Evolutionary conservation across 257 asterid genomes (phyloP).

Genomic region (Solanum peruvianum): DNA sequence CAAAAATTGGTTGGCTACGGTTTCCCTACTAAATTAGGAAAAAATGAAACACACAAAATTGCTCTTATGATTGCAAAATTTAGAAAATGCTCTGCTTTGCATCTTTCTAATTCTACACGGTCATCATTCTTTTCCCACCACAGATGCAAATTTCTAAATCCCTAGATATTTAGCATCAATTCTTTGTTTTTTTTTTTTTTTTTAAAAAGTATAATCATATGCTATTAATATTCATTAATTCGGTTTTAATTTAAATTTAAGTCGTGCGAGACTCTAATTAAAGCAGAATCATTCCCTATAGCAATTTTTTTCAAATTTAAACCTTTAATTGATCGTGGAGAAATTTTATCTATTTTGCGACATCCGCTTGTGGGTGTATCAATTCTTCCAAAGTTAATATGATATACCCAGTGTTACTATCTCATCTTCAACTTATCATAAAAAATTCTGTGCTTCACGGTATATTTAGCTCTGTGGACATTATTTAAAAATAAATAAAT

Average conservation of each 20-base stretch:
- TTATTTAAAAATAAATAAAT: background rate
- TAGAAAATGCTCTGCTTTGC: background rate
- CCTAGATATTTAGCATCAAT: background rate
- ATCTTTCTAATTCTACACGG: background rate
- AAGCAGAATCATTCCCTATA: background rate
- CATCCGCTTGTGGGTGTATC: background rate
- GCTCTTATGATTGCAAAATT: background rate
- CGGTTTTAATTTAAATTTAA: rapidly evolving
- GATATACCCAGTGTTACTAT: background rate
- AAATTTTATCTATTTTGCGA: background rate
- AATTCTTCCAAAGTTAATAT: background rate
- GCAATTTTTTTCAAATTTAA: background rate
- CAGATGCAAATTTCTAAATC: background rate
- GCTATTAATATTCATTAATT: background rate
- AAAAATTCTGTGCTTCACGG: background rate
- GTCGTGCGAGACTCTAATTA: rapidly evolving
- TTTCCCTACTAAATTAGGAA: background rate
- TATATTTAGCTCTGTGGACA: background rate
- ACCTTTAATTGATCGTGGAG: background rate
- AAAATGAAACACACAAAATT: no score
- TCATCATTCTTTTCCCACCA: background rate
- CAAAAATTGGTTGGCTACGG: background rate
- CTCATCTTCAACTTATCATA: background rate
- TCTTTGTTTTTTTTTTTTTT: background rate
- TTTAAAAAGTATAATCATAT: background rate